Base-by-base conservation (phyloP, 1,139 yeast species). In the Zygoascus meyerae region DNA sequence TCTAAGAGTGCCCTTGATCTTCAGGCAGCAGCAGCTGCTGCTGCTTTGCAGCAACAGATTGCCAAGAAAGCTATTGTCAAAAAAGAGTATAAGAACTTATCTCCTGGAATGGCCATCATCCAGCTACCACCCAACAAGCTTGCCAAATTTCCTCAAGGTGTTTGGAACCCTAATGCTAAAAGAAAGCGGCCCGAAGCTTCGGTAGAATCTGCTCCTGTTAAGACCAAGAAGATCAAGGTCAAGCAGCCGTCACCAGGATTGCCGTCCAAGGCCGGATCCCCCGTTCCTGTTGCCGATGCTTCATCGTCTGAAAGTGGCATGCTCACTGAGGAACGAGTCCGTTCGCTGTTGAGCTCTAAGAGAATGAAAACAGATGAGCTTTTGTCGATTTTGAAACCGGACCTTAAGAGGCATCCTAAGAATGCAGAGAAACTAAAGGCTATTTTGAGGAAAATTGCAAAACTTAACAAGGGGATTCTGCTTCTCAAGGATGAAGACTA, bases 121-220 rank as follows among this genome's bases (percentile, higher is more conserved):
- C 83, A 76, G 59, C 84, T 90, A 0, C 79, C 85, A 3, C 71
- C 77, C 15, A 72, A 73, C 35, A 73, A 83, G 31, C 71, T 89
- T 50, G 64, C 68, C n/a, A 76, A 76, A 40, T 87, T 87, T 66
- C 94, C 94, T 3, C 69, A 66, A 21, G 95, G 95, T 15, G 85
- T 81, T 43, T 89, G 97, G 96, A 82, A 83, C 61, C 92, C 95
- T 28, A 69, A 69, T 44, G 78, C 77, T 2, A 73, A 62, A 55
- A 57, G 67, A 8, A 76, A 56, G 75, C 69, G 60, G 63, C 32
- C 40, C 5, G 43, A 34, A 7, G 14, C 16, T 11, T 16, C 26
- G 5, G 21, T 28, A 1, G 78, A 53, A 49, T 57, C 41, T 31
- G 62, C 40, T 54, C 55, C 31, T 36, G 51, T 42, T 11, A 55